Base-by-base conservation (phyloP, 495 filamentous ascomycete species). In the Aspergillus funiculosus region DNA sequence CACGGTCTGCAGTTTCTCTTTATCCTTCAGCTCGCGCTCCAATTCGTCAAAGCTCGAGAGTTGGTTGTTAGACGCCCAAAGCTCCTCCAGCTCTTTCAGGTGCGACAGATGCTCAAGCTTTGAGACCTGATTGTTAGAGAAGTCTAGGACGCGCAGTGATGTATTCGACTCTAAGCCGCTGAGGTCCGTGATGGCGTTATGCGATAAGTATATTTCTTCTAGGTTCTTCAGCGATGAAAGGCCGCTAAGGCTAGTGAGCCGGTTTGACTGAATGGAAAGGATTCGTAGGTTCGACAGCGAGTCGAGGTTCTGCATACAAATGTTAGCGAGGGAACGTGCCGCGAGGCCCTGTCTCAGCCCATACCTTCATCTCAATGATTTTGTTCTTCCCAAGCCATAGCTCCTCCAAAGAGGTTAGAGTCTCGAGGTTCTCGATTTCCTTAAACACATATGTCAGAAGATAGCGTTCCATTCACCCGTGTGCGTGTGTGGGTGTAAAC, bases 381-480 rank as follows among this genome's bases (percentile, higher is more conserved):
- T 95, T 95, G 63, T 99, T 99, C 76, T 96, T 96, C 26, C 91
- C 92, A 6, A 99, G 69, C 94, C 94, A 99, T 9, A 99, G 75
- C 59, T 95, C 76, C 60, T 96, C 83, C 30, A 99, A 64, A 2
- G 76, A 73, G 3, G 66, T 78, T 48, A 99, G 69, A 4, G 73
- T 75, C 18, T 90, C 86, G 24, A 99, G 76, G 57, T 92, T 92
- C 59, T 94, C 75, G 35, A 99, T 90, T 63, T 88, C 84, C 79
- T 84, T 39, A n/a, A 39, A 24, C 14, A 45, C n/a, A 25, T n/a
- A n/a, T n/a, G 29, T 43, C 20, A 43, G 20, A 42, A 26, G 10
- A 35, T 4, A 0, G 8, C 17, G 18, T 21, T 15, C 11, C 20
- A 4, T 21, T 5, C 13, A 22, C 9, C 5, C 11, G 5, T 7